These are phyloP conservation scores for Aspergillus spinulosporus DNA, from an alignment of 2,329 filamentous ascomycete genomes.

Conservation along the genomic window DNA sequence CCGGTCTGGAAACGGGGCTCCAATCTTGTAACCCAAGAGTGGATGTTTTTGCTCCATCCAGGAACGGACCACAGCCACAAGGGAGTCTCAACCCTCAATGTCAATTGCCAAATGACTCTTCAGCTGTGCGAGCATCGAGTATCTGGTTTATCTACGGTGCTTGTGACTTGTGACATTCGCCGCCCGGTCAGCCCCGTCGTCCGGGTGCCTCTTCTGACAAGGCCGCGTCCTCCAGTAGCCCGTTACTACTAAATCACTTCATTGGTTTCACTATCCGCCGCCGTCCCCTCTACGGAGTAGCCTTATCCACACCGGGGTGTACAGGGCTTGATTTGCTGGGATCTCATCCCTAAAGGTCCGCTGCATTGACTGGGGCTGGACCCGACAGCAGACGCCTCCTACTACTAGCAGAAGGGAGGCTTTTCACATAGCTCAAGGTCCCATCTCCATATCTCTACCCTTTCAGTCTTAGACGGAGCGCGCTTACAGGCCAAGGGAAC, in stretches of 20 bases:
- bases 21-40: constrained; percentile 5
- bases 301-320: constrained; percentile 16
- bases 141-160: background rate
- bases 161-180: constrained; percentile 1
- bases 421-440: background rate
- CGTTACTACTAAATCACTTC: constrained; percentile 7
- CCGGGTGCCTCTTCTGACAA: constrained; percentile 14
- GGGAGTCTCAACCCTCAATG: background rate
- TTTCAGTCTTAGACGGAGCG: constrained; percentile 7
- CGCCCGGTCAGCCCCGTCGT: constrained; percentile 1
- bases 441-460: constrained; percentile 16
- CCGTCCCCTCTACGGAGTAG: constrained; percentile 3
- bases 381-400: background rate
- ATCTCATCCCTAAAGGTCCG: constrained; percentile 5
- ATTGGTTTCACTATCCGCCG: constrained; percentile 18
- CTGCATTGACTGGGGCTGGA: constrained; percentile 8
- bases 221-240: constrained; percentile 6
- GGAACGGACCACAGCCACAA: constrained; percentile 14
- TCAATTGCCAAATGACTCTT: background rate
- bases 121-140: background rate
- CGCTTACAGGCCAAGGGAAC: constrained; percentile 8
- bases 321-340: constrained; percentile 18
- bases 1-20: constrained; percentile 1
- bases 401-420: background rate
- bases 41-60: constrained; percentile 11